Conservation (phyloP, 495 filamentous ascomycete genomes). For the Aspergillus haitiensis region DNA sequence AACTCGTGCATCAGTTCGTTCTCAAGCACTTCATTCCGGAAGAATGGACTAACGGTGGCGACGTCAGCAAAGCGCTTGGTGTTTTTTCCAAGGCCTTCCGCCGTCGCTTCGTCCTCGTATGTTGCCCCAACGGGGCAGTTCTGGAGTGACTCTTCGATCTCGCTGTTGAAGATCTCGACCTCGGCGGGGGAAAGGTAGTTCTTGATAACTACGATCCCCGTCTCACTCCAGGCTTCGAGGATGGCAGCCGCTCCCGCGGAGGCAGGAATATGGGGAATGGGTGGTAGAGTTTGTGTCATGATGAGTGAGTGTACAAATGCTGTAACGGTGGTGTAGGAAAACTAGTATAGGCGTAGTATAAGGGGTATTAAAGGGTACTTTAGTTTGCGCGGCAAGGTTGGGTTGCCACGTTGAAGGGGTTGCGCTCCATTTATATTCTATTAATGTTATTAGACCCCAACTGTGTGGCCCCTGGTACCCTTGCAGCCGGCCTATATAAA, state of each 20-base stretch:
- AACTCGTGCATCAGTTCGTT: slow-evolving; percentile 4
- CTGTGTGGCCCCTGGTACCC: too few species aligned
- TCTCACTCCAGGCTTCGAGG: not conserved
- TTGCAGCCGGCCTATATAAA: too few species aligned
- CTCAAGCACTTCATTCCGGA: not conserved
- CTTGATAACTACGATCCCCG: not conserved
- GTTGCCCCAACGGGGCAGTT: not conserved
- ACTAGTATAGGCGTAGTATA: too few species aligned
- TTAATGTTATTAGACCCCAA: too few species aligned
- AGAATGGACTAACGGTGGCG: not conserved
- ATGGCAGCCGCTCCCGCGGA: not conserved
- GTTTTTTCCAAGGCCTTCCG: not conserved
- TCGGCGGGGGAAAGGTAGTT: not conserved
- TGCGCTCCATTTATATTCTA: too few species aligned
- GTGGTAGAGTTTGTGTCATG: too few species aligned
- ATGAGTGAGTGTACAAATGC: too few species aligned
- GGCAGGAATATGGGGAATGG: too few species aligned
- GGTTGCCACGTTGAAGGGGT: too few species aligned
- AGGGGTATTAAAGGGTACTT: too few species aligned
- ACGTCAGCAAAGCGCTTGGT: not conserved
- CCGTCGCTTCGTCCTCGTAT: not conserved
- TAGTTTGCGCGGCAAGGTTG: too few species aligned
- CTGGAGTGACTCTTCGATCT: not conserved
- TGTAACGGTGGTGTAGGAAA: too few species aligned
- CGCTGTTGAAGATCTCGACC: not conserved